These are phyloP conservation scores for Linnemannia exigua DNA, from an alignment of 192 early-diverging fungal genomes.

Conservation along the genomic window DNA sequence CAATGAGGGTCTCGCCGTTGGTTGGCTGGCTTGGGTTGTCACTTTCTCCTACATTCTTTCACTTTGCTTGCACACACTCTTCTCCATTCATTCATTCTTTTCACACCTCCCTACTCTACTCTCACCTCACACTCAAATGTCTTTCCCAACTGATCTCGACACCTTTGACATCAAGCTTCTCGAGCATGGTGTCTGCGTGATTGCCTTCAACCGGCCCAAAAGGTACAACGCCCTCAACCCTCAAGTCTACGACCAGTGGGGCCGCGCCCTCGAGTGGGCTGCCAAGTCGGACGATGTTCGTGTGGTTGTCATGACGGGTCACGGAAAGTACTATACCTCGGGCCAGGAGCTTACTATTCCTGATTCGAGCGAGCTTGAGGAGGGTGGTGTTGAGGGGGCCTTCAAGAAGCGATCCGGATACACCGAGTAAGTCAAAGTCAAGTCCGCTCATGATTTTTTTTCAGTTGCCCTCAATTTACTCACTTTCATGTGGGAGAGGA, in stretches of 20 bases:
- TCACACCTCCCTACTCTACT: constrained; percentile 2
- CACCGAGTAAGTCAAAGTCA: constrained; percentile 37
- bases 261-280: constrained; percentile 69
- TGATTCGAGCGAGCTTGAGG: constrained; percentile 33
- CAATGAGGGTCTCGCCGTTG: background rate
- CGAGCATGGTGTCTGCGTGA: constrained; percentile 70
- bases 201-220: constrained; percentile 75
- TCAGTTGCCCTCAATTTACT: constrained; percentile 44
- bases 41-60: background rate
- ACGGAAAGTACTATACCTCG: constrained; percentile 73
- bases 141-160: constrained; percentile 57
- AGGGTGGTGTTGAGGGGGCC: constrained; percentile 14
- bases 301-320: constrained; percentile 73
- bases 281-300: constrained; percentile 61
- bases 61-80: background rate
- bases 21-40: background rate
- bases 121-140: constrained; percentile 16
- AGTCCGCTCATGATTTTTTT: background rate
- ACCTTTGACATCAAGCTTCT: constrained; percentile 60
- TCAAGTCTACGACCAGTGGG: constrained; percentile 73
- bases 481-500: background rate
- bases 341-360: constrained; percentile 71
- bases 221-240: constrained; percentile 71
- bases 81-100: background rate
- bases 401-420: constrained; percentile 34